Evolutionary conservation across 257 asterid species (phyloP).

Genomic region (Nicotiana tabacum): DNA sequence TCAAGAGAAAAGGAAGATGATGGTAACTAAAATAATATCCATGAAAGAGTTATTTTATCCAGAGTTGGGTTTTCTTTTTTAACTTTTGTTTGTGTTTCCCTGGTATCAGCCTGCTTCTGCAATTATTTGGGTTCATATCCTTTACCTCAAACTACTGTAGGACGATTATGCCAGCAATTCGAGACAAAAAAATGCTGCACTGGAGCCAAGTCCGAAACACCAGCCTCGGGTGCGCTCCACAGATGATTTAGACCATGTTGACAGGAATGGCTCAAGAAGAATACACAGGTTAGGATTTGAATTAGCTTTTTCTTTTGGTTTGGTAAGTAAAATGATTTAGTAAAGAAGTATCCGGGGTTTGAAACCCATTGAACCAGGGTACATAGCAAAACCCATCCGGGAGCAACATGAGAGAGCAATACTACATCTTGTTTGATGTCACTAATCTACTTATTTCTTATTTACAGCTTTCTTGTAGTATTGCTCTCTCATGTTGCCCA

Average conservation of each 20-base stretch:
- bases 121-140: conserved; percentile 97
- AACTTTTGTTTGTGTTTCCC: conserved; percentile 50
- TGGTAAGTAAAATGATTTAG: not conserved
- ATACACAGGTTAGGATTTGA: conserved; percentile 46
- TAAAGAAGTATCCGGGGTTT: too few species aligned
- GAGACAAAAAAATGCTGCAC: conserved; percentile 32
- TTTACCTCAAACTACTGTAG: conserved; percentile 98
- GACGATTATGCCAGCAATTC: conserved; percentile 49
- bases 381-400: too few species aligned
- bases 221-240: conserved; percentile 32
- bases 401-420: too few species aligned
- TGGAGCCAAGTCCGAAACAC: conserved; percentile 40
- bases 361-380: too few species aligned
- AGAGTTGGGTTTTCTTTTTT: conserved; percentile 35
- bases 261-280: conserved; percentile 52
- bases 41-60: conserved; percentile 39
- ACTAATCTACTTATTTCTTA: not conserved
- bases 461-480: not conserved
- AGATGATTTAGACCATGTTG: conserved; percentile 45
- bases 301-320: not conserved
- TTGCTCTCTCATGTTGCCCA: not conserved
- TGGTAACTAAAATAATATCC: conserved; percentile 57
- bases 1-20: conserved; percentile 53
- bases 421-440: not conserved
- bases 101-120: conserved; percentile 93